These are phyloP conservation scores for Biscogniauxia marginata DNA, from an alignment of 2,329 filamentous ascomycete species.

Conservation along the genomic window DNA sequence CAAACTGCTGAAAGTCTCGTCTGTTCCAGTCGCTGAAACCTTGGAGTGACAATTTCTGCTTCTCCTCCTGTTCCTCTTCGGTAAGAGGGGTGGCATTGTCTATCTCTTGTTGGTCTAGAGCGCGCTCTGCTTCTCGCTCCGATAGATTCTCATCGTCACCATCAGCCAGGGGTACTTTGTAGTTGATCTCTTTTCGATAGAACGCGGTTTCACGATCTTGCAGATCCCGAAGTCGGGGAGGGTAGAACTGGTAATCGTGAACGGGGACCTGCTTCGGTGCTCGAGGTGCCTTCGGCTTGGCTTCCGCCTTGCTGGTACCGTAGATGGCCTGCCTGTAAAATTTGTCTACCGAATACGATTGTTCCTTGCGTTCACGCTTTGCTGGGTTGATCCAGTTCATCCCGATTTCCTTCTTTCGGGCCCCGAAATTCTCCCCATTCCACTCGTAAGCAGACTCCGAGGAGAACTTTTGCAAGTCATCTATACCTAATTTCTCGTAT, in stretches of 20 bases:
- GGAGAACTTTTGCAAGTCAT: constrained; percentile 96
- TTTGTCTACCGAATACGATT: constrained; percentile 97
- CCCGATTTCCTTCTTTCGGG: constrained; percentile 86
- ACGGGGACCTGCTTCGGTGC: constrained; percentile 89
- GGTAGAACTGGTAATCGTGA: constrained; percentile 98
- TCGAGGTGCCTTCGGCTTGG: constrained; percentile 92
- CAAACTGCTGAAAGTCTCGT: constrained; percentile 96
- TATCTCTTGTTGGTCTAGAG: constrained; percentile 86
- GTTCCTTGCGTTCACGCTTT: constrained; percentile 97
- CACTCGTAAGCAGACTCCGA: constrained; percentile 98
- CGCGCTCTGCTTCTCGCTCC: constrained; percentile 83
- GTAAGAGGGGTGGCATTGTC: constrained; percentile 86
- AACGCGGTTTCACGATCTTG: constrained; percentile 96
- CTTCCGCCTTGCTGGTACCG: constrained; percentile 70
- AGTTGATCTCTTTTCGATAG: constrained; percentile 93
- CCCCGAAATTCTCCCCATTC: constrained; percentile 96
- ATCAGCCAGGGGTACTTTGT: constrained; percentile 88
- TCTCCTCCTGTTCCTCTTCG: constrained; percentile 85
- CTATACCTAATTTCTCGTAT: constrained; percentile 95
- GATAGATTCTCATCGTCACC: constrained; percentile 84
- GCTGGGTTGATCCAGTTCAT: constrained; percentile 97
- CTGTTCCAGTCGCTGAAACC: constrained; percentile 96
- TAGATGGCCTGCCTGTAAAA: constrained; percentile 93
- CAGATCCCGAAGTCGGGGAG: constrained; percentile 75
- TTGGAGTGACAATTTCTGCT: constrained; percentile 74